Percentiles rank a stretch among this genome's conserved stretches.
These are phyloP conservation scores for Yamadazyma olivae DNA, from an alignment of 805 yeast species.

Conservation along the genomic window DNA sequence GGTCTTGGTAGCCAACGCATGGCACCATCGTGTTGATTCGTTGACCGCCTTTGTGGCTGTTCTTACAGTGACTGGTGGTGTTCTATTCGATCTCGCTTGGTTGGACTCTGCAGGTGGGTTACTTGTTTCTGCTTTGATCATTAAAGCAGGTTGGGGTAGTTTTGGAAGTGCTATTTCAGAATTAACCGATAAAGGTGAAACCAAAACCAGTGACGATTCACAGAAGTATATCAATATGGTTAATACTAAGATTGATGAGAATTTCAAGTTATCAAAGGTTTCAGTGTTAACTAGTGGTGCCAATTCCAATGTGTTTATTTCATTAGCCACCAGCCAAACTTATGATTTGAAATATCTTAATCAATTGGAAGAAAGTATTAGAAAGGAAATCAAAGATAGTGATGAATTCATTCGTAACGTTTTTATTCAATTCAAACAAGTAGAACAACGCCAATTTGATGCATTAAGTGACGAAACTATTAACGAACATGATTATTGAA, in stretches of 20 bases:
- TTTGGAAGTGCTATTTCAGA: conserved; percentile 69
- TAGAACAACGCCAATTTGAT: conserved; percentile 2
- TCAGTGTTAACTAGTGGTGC: conserved; percentile 59
- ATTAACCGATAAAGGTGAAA: conserved; percentile 69
- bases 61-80: conserved; percentile 82
- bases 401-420: conserved; percentile 44
- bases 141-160: conserved; percentile 81
- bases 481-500: too few relatives aligned
- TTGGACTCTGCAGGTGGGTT: conserved; percentile 92
- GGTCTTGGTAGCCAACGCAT: conserved; percentile 92
- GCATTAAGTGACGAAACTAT: conserved; percentile 5
- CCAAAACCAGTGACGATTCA: conserved; percentile 49
- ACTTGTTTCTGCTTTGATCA: conserved; percentile 74
- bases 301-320: conserved; percentile 40
- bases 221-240: conserved; percentile 37
- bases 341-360: conserved; percentile 28
- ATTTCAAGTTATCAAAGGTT: conserved; percentile 37
- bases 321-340: conserved; percentile 21
- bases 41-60: conserved; percentile 89
- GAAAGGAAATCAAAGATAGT: conserved; percentile 30
- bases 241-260: conserved; percentile 21
- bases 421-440: conserved; percentile 12
- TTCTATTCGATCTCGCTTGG: conserved; percentile 73
- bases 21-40: conserved; percentile 98
- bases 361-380: conserved; percentile 29